These are phyloP conservation scores for Psidium guajava DNA, from an alignment of 345 rosid genomes.

Conservation along the genomic window DNA sequence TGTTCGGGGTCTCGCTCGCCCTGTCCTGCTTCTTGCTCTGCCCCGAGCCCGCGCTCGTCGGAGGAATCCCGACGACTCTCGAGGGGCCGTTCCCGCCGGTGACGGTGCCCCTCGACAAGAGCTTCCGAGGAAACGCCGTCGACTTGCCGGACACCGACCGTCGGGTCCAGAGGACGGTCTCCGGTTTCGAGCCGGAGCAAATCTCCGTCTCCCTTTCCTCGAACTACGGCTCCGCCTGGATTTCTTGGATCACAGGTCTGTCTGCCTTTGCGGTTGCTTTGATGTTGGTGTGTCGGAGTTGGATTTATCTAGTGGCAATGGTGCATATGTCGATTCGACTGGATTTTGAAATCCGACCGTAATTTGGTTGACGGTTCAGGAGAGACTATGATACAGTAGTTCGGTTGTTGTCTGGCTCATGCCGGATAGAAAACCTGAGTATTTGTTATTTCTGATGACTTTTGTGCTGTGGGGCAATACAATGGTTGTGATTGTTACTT, in stretches of 20 bases:
- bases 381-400: neutral
- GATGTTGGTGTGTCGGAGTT: neutral
- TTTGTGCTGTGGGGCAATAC: neutral
- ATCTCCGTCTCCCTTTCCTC: conserved; percentile 71
- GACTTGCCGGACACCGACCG: conserved; percentile 78
- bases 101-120: conserved; percentile 49
- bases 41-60: neutral
- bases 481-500: neutral
- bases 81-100: conserved; percentile 75
- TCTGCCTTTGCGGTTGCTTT: neutral
- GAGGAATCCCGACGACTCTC: conserved; percentile 35
- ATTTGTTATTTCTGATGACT: neutral
- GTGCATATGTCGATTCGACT: neutral
- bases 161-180: conserved; percentile 26
- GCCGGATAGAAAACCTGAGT: neutral
- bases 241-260: conserved; percentile 93
- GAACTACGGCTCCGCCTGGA: conserved; percentile 51
- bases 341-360: neutral
- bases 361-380: neutral
- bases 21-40: neutral
- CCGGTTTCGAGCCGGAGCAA: conserved; percentile 55
- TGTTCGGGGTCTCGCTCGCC: neutral
- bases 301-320: neutral
- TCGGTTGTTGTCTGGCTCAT: neutral
- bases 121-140: conserved; percentile 45